Base-by-base conservation (phyloP, 805 yeast genomes). In the Candida morakotiae region DNA sequence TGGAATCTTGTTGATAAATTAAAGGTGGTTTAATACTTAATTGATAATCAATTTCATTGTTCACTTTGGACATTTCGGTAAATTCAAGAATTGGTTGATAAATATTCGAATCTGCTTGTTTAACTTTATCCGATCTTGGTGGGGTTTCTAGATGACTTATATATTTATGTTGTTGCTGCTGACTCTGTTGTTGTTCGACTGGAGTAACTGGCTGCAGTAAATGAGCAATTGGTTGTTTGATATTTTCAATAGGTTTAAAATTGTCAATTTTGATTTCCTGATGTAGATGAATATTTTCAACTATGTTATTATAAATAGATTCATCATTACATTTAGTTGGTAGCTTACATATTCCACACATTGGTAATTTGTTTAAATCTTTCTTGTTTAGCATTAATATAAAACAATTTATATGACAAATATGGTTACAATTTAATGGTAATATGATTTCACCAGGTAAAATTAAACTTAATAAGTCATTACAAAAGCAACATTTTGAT, bases 341-440 rank as follows among this genome's bases (percentile, higher is more conserved):
- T 19, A 16, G n/a, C 9, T 44, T 39, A 20, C 55, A 51, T 10
- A 34, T 25, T 9, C 40, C 38, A 37, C 55, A 51, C 3, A 18
- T 28, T n/a, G 51, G 51, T 22, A 31, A 20, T 3, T 34, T 28
- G 4, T 31, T 31, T 21, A 42, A 19, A 23, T 49, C 37, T 30
- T 32, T 43, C 10, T 38, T 30, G 16, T 43, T 46, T 19, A 49
- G 25, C 42, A 45, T 44, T 9, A 43, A 40, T 15, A 35, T 28
- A 11, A 55, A 43, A 37, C 64, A 58, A 19, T 51, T 53, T 27
- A 48, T 42, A 35, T 58, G 64, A 29, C 58, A 52, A n/a, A 37
- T 36, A 38, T 58, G 59, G 26, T 43, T 39, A 32, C 64, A 58
- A 8, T 45, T 37, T 28, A 58, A 42, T 29, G 48, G 52, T 8